Evolutionary conservation across 345 rosid genomes (phyloP).

Genomic region (Isatis tinctoria): DNA sequence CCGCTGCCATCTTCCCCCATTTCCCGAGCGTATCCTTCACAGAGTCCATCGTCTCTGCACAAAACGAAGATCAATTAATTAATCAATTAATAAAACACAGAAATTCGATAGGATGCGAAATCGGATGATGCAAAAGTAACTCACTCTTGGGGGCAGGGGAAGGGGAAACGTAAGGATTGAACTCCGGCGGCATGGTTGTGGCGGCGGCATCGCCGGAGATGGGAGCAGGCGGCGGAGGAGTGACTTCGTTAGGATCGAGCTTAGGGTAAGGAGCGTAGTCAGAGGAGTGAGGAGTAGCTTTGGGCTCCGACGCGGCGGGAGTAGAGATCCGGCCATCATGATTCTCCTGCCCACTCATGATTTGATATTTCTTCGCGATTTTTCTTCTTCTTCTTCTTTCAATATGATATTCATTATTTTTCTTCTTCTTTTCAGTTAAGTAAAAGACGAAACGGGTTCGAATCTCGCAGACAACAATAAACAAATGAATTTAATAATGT

Average conservation of each 20-base stretch:
- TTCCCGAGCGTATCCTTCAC: conserved; percentile 82
- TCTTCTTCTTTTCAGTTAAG: not conserved
- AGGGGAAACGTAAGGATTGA: conserved; percentile 79
- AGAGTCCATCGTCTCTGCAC: conserved; percentile 67
- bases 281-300: conserved; percentile 38
- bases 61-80: not conserved
- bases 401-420: not conserved
- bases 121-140: not conserved
- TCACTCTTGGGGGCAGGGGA: conserved; percentile 54
- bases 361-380: conserved; percentile 10
- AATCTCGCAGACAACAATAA: not conserved
- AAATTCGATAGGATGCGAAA: not conserved
- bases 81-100: not conserved
- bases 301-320: conserved; percentile 18
- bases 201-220: conserved; percentile 48
- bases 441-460: not conserved
- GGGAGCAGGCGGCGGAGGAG: conserved; percentile 57
- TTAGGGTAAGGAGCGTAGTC: conserved; percentile 93
- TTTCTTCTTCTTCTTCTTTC: not conserved
- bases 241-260: conserved; percentile 70
- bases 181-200: conserved; percentile 77
- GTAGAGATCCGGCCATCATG: conserved; percentile 18
- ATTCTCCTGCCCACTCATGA: conserved; percentile 34
- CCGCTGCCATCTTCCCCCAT: conserved; percentile 90
- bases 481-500: not conserved